phyloP scores from a whole-genome alignment of 2,329 filamentous ascomycete genomes.

The Ploettnerulaceae sp. region DNA sequence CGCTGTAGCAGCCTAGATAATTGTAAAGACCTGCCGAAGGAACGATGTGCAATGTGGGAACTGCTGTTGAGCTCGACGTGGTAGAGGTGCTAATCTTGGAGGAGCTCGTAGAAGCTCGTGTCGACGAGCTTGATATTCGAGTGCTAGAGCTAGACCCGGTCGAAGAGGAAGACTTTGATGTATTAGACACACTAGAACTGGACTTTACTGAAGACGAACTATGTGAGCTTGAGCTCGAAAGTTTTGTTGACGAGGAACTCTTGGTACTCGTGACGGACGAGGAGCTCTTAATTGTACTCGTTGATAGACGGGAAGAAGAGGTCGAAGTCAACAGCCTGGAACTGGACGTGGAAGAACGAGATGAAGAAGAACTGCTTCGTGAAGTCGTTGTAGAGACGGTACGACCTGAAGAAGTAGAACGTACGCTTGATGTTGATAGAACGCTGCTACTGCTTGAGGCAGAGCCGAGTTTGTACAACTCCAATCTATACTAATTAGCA shows the following conservation, averaged over 20 bases:
- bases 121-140: neutral
- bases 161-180: constrained; percentile 1
- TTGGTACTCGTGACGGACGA: too few relatives aligned
- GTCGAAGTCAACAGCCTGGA: neutral
- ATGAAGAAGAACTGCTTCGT: neutral
- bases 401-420: constrained; percentile 1
- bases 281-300: too few relatives aligned
- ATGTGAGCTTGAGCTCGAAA: constrained; percentile 6
- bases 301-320: constrained; percentile 1
- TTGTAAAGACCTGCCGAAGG: constrained; percentile 20
- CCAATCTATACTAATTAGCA: constrained; percentile 7
- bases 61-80: constrained; percentile 7
- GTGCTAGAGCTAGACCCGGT: neutral
- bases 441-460: constrained; percentile 11
- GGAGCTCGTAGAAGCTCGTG: too few relatives aligned
- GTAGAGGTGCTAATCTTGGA: too few relatives aligned
- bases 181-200: constrained; percentile 1
- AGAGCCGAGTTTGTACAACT: constrained; percentile 9
- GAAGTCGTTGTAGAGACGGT: constrained; percentile 8
- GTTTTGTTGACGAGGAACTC: constrained; percentile 9
- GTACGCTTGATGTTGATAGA: constrained; percentile 3
- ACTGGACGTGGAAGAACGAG: constrained; percentile 1
- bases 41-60: constrained; percentile 21
- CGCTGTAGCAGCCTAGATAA: constrained; percentile 26
- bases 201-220: neutral